A percentile compares a stretch with the other conserved stretches of the same genome.
These are phyloP conservation scores for Cryphonectria nitschkei DNA, from an alignment of 2,329 filamentous ascomycete genomes.

Conservation along the genomic window DNA sequence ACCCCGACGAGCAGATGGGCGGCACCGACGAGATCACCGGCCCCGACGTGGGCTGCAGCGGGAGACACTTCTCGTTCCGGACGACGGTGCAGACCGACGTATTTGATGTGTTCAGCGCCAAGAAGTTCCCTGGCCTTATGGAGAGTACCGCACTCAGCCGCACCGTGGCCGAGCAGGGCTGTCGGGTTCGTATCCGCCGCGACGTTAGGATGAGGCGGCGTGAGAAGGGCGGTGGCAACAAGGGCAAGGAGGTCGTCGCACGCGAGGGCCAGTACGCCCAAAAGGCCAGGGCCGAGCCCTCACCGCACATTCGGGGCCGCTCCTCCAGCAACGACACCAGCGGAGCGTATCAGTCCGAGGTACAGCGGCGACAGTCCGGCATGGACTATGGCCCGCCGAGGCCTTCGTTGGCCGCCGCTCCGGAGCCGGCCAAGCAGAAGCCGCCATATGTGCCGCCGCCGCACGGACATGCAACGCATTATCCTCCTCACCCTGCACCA, in stretches of 20 bases:
- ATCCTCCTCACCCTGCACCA: slow-evolving; percentile 31
- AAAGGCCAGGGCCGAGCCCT: slow-evolving; percentile 39
- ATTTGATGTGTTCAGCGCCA: slow-evolving; percentile 92
- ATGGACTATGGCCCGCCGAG: slow-evolving; percentile 39
- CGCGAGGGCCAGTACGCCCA: slow-evolving; percentile 39
- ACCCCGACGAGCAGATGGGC: slow-evolving; percentile 49
- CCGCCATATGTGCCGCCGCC: slow-evolving; percentile 33
- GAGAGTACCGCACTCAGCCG: slow-evolving; percentile 89
- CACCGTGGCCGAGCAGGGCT: slow-evolving; percentile 93
- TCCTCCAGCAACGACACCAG: slow-evolving; percentile 41
- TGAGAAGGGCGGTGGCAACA: slow-evolving; percentile 47
- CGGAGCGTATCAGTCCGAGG: slow-evolving; percentile 37
- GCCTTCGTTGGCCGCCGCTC: slow-evolving; percentile 30
- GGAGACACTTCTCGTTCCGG: slow-evolving; percentile 25
- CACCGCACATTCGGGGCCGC: slow-evolving; percentile 37
- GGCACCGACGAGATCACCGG: slow-evolving; percentile 40
- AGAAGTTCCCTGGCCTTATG: slow-evolving; percentile 94
- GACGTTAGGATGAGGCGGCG: slow-evolving; percentile 60
- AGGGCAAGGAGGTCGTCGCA: slow-evolving; percentile 34
- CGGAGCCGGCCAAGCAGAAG: slow-evolving; percentile 34
- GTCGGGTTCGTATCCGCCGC: slow-evolving; percentile 90
- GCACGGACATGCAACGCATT: slow-evolving; percentile 7
- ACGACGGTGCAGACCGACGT: slow-evolving; percentile 68
- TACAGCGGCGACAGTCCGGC: slow-evolving; percentile 39
- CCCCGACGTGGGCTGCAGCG: slow-evolving; percentile 32